Evolutionary conservation across 202 grass and related monocot species (phyloP).

Genomic region (Eragrostis tef): DNA sequence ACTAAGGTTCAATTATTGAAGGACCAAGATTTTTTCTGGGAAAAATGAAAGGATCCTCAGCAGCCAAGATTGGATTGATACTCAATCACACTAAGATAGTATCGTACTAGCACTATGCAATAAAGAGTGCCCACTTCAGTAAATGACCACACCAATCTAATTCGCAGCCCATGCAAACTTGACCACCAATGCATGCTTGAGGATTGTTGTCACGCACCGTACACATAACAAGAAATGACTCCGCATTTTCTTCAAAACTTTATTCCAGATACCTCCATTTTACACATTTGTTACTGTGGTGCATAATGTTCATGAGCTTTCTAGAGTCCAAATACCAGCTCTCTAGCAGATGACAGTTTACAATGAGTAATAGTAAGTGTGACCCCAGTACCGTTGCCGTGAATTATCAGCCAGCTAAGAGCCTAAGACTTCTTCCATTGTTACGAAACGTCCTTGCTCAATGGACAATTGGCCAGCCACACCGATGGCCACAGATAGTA

Average conservation of each 20-base stretch:
- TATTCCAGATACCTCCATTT: neutral
- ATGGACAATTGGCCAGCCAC: constrained; percentile 80
- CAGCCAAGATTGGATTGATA: too few relatives aligned
- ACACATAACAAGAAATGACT: neutral
- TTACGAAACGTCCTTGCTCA: constrained; percentile 68
- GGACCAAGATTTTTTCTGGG: too few relatives aligned
- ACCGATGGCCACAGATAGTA: constrained; percentile 73
- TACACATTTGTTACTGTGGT: neutral
- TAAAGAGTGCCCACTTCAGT: neutral
- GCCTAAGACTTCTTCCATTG: constrained; percentile 70
- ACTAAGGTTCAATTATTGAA: too few relatives aligned
- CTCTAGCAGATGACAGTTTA: neutral
- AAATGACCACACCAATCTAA: neutral
- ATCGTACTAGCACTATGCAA: neutral
- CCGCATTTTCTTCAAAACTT: neutral
- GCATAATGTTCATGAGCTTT: neutral
- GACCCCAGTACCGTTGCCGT: neutral
- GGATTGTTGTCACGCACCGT: neutral
- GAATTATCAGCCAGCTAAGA: constrained; percentile 44
- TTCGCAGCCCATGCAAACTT: neutral
- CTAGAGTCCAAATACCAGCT: neutral
- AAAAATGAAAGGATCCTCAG: too few relatives aligned
- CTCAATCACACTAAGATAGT: too few relatives aligned
- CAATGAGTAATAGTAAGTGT: neutral
- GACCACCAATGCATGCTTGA: neutral